A percentile compares a stretch with the other conserved stretches of the same genome.
phyloP scores from a whole-genome alignment of 306 rosid species.

The Abrus pulchellus region DNA sequence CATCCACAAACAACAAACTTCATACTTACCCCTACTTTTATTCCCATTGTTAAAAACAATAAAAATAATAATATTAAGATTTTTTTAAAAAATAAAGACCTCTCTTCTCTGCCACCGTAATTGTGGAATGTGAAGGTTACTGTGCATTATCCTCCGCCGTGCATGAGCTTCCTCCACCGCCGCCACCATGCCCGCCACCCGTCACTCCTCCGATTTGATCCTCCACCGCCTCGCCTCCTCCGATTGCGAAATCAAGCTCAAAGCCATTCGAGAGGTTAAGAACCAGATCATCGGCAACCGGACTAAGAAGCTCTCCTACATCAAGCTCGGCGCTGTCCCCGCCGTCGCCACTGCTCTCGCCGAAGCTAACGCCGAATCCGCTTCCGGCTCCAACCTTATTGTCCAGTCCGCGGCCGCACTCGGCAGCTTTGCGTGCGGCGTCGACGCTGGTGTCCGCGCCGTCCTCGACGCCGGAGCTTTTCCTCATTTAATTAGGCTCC shows the following conservation, averaged over 20 bases:
- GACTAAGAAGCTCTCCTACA: slow-evolving; percentile 86
- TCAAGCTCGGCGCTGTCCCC: slow-evolving; percentile 88
- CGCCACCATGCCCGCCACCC: slow-evolving; percentile 63
- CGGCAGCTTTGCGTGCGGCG: slow-evolving; percentile 93
- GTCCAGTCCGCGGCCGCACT: slow-evolving; percentile 90
- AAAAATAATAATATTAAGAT: neutral
- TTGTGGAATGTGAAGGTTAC: slow-evolving; percentile 43
- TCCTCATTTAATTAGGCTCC: slow-evolving; percentile 68
- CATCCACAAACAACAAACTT: neutral
- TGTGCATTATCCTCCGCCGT: slow-evolving; percentile 40
- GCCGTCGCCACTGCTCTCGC: slow-evolving; percentile 68
- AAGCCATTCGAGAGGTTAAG: slow-evolving; percentile 88
- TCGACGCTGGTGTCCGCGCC: slow-evolving; percentile 88
- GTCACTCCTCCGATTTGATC: slow-evolving; percentile 64
- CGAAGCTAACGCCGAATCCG: slow-evolving; percentile 16
- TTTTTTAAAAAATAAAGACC: neutral
- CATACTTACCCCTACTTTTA: neutral
- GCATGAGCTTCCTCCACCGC: slow-evolving; percentile 61
- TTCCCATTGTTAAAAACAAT: neutral
- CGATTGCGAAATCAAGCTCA: slow-evolving; percentile 72
- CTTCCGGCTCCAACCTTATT: slow-evolving; percentile 62
- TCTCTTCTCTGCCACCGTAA: slow-evolving; percentile 24
- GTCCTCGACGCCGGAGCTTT: slow-evolving; percentile 85
- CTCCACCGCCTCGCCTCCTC: slow-evolving; percentile 70
- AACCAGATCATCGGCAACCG: slow-evolving; percentile 96